phyloP scores from a whole-genome alignment of 2,329 filamentous ascomycete genomes.

The Fusarium drepaniforme region DNA sequence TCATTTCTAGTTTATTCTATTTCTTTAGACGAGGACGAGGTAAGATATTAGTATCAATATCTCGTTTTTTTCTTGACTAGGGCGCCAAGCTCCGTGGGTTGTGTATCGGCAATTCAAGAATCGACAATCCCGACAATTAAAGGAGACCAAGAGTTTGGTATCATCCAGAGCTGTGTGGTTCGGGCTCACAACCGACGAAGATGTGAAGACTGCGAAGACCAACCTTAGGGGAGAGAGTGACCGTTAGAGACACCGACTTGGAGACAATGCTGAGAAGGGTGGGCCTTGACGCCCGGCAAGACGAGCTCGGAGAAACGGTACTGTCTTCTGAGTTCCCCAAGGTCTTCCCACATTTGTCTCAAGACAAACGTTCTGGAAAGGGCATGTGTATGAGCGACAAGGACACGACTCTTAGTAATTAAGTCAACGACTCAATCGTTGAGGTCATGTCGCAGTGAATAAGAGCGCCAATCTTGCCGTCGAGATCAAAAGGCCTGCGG shows the following conservation, averaged over 20 bases:
- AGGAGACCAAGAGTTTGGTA: too few relatives aligned
- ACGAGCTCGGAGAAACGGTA: not conserved
- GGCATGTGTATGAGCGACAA: not conserved
- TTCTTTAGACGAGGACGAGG: too few relatives aligned
- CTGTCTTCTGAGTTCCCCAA: not conserved
- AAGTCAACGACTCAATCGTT: not conserved
- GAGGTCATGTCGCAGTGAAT: not conserved
- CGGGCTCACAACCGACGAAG: not conserved
- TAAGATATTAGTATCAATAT: too few relatives aligned
- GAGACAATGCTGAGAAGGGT: not conserved
- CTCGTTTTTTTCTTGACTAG: too few relatives aligned
- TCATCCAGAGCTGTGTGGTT: not conserved
- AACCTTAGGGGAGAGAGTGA: not conserved
- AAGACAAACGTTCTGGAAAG: not conserved
- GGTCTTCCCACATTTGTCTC: not conserved
- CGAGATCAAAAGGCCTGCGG: not conserved
- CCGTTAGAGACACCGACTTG: not conserved
- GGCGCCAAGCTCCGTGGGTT: too few relatives aligned
- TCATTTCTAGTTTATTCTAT: too few relatives aligned
- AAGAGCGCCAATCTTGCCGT: not conserved
- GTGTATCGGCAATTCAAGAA: not conserved
- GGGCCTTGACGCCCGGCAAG: not conserved
- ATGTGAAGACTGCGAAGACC: not conserved
- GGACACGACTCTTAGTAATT: not conserved
- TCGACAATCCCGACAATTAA: not conserved